phyloP scores from a whole-genome alignment of 2,329 filamentous ascomycete genomes.

The Chaetomium globosum region DNA sequence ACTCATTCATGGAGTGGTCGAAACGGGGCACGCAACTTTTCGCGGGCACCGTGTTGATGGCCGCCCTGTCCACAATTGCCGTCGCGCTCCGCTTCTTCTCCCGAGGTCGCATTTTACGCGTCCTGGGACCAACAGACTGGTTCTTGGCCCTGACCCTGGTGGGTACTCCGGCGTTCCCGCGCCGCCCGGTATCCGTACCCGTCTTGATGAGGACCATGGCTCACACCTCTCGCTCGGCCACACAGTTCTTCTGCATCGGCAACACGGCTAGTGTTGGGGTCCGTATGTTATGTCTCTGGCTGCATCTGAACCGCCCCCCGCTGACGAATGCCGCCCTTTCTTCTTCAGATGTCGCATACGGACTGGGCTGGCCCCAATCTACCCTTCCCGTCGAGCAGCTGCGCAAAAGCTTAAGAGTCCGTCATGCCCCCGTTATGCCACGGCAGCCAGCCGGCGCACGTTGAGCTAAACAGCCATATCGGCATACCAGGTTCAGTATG shows the following conservation, averaged over 20 bases:
- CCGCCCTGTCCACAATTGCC: constrained; percentile 6
- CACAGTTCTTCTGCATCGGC: not conserved
- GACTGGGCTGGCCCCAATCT: constrained; percentile 18
- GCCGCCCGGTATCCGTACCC: not conserved
- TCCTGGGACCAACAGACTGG: constrained; percentile 19
- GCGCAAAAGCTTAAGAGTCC: constrained; percentile 14
- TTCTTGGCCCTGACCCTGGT: constrained; percentile 18
- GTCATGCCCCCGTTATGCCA: not conserved
- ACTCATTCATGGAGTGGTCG: constrained; percentile 4
- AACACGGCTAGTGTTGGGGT: not conserved
- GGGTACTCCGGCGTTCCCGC: not conserved
- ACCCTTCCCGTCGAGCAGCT: constrained; percentile 5
- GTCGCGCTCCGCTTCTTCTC: constrained; percentile 17
- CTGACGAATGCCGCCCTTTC: not conserved
- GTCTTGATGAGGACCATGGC: not conserved
- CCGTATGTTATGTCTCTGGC: not conserved
- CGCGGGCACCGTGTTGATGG: not conserved
- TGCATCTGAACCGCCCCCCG: not conserved
- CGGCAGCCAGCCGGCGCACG: not conserved
- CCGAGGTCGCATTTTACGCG: constrained; percentile 16
- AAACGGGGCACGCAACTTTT: not conserved
- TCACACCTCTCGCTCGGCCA: not conserved
- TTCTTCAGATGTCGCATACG: constrained; percentile 15
- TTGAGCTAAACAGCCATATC: not conserved
- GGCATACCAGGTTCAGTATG: constrained; percentile 14